Evolutionary conservation across 768 basidiomycete genomes (phyloP).

Genomic region (Naganishia randhawae): DNA sequence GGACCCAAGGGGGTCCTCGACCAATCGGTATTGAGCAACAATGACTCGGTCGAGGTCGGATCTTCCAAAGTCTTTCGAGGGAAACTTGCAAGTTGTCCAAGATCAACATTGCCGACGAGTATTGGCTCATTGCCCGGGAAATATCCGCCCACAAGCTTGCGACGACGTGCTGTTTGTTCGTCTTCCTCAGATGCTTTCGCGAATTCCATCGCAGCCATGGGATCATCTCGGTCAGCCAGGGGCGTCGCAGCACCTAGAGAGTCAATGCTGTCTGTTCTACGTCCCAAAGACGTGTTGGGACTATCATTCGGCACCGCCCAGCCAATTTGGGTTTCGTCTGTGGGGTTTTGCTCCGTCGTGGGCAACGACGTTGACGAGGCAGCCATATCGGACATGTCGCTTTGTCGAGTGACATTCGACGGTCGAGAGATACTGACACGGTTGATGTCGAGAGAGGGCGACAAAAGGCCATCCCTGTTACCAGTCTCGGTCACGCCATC

Average conservation of each 20-base stretch:
- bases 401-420: background rate
- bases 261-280: background rate
- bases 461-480: background rate
- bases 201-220: background rate
- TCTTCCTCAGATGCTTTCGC: background rate
- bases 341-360: background rate
- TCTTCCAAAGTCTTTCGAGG: constrained; percentile 9
- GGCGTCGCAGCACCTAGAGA: background rate
- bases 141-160: constrained; percentile 10
- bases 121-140: constrained; percentile 23
- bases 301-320: background rate
- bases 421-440: constrained; percentile 5
- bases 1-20: constrained; percentile 42
- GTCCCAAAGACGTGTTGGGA: background rate
- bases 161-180: background rate
- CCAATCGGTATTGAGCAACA: constrained; percentile 45
- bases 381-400: background rate
- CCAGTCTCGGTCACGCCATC: too few relatives aligned
- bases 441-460: constrained; percentile 14
- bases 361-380: background rate
- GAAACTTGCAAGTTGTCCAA: constrained; percentile 14
- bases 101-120: constrained; percentile 20
- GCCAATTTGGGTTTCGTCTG: background rate
- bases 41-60: constrained; percentile 6
- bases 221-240: background rate